Evolutionary conservation across 257 asterid species (phyloP).

Genomic region (Echium plantagineum): DNA sequence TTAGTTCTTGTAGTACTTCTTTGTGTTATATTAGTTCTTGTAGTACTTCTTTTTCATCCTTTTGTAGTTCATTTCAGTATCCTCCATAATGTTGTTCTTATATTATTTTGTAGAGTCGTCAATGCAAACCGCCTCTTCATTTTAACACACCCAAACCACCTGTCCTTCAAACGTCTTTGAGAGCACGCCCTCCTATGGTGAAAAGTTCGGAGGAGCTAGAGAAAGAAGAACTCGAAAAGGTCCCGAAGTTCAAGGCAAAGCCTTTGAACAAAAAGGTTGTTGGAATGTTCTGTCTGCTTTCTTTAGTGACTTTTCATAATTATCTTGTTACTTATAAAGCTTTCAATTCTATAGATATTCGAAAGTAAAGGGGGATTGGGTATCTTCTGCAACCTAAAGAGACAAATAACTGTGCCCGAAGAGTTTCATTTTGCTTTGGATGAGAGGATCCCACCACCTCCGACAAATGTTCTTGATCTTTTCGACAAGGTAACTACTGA

Average conservation of each 20-base stretch:
- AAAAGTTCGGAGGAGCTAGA: constrained; percentile 66
- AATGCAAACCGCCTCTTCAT: constrained; percentile 50
- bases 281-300: not conserved
- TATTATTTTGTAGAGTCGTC: constrained; percentile 41
- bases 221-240: constrained; percentile 58
- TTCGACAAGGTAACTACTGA: constrained; percentile 56
- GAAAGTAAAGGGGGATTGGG: constrained; percentile 94
- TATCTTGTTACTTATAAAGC: not conserved
- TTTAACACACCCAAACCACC: constrained; percentile 89
- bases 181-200: constrained; percentile 74
- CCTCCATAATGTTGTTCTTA: not conserved
- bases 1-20: not conserved
- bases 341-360: constrained; percentile 42
- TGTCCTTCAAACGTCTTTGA: constrained; percentile 54
- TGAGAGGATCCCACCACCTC: constrained; percentile 68
- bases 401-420: constrained; percentile 67
- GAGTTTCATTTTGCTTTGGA: constrained; percentile 83
- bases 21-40: constrained; percentile 12
- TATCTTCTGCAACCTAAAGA: constrained; percentile 59
- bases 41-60: not conserved
- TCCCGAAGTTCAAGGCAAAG: constrained; percentile 83
- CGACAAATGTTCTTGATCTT: constrained; percentile 53
- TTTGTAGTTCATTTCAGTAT: not conserved
- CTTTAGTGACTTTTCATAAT: not conserved
- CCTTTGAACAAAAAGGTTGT: constrained; percentile 81